Evolutionary conservation across 2,329 filamentous ascomycete genomes (phyloP).

Genomic region (Lecanoromycetidae sp.): DNA sequence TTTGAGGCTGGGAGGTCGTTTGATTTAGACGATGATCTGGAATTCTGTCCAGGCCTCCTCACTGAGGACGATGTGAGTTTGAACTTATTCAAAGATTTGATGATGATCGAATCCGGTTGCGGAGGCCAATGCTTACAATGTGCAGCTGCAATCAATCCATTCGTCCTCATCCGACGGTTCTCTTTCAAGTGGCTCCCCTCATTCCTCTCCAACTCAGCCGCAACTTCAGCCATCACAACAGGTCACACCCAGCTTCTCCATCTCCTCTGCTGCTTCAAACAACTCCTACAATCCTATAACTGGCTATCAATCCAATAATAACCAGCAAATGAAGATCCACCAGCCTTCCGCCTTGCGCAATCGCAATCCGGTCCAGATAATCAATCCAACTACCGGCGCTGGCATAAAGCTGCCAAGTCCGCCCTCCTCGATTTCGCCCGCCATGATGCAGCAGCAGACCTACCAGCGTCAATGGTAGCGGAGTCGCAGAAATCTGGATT

Average conservation of each 20-base stretch:
- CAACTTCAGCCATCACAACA: slow-evolving; percentile 61
- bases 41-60: slow-evolving; percentile 44
- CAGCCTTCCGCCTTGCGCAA: slow-evolving; percentile 80
- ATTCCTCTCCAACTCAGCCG: slow-evolving; percentile 73
- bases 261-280: slow-evolving; percentile 48
- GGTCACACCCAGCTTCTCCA: slow-evolving; percentile 58
- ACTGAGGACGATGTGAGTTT: slow-evolving; percentile 37
- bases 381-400: slow-evolving; percentile 91
- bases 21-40: slow-evolving; percentile 44
- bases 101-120: not conserved
- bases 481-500: slow-evolving; percentile 10
- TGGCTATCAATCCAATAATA: slow-evolving; percentile 53
- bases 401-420: slow-evolving; percentile 80
- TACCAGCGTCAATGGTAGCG: slow-evolving; percentile 25
- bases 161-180: slow-evolving; percentile 84
- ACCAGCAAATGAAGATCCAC: slow-evolving; percentile 71
- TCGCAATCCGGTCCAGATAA: slow-evolving; percentile 93
- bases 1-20: slow-evolving; percentile 43
- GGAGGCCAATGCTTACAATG: slow-evolving; percentile 13
- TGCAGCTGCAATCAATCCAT: slow-evolving; percentile 78
- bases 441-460: slow-evolving; percentile 47
- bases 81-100: not conserved
- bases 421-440: slow-evolving; percentile 58
- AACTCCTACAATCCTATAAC: slow-evolving; percentile 36
- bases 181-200: slow-evolving; percentile 84